A percentile compares a stretch with the other conserved stretches of the same genome.
Conservation (phyloP, 805 yeast genomes). For the Diddensiella santjacobensis region DNA sequence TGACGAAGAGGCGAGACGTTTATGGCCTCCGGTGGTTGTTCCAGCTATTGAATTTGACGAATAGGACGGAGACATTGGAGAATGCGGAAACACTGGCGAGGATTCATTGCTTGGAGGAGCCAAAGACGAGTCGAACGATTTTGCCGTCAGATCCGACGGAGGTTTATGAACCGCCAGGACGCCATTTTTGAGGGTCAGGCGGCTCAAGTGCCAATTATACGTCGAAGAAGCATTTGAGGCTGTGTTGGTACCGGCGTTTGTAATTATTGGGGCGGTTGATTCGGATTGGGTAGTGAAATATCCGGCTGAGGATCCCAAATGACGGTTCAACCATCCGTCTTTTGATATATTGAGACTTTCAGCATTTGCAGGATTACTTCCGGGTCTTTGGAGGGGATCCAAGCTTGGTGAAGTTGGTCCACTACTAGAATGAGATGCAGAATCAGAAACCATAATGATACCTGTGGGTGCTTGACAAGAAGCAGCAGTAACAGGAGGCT, state of each 20-base stretch:
- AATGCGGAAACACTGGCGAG: constrained; percentile 7
- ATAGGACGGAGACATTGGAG: constrained; percentile 2
- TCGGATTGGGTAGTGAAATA: constrained; percentile 6
- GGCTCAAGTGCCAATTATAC: constrained; percentile 42
- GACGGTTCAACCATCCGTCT: constrained; percentile 58
- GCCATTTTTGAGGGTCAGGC: constrained; percentile 71
- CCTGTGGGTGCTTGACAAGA: too few species aligned
- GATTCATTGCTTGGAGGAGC: constrained; percentile 3
- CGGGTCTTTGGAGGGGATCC: neutral
- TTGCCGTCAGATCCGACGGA: constrained; percentile 45
- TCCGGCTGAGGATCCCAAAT: constrained; percentile 15
- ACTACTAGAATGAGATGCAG: neutral
- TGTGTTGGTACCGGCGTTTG: constrained; percentile 1
- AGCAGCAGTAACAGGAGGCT: too few species aligned
- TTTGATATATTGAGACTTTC: constrained; percentile 28
- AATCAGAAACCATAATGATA: neutral
- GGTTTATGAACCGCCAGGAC: constrained; percentile 58
- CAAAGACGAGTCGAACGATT: constrained; percentile 30
- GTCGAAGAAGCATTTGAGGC: neutral
- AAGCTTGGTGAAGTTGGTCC: neutral
- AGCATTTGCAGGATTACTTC: neutral
- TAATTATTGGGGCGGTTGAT: neutral
- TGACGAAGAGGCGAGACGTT: constrained; percentile 10
- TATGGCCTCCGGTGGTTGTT: constrained; percentile 7
- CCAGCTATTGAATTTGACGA: constrained; percentile 1